phyloP scores from a whole-genome alignment of 257 asterid species.

The Euphrasia confusa region DNA sequence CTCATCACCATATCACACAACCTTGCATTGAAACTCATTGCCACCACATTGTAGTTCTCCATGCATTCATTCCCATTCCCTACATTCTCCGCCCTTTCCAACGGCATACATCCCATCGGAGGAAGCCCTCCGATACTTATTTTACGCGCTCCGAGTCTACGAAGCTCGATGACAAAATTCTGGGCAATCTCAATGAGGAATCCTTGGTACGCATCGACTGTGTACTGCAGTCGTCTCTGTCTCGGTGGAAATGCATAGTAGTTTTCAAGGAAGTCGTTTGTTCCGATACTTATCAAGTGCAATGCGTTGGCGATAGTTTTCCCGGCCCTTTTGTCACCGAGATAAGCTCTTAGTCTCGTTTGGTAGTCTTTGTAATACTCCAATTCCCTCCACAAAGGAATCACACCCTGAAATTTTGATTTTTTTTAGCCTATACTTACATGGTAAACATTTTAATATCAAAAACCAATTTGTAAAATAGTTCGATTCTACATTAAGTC shows the following conservation, averaged over 20 bases:
- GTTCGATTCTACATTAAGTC: too few relatives aligned
- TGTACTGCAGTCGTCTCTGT: constrained; percentile 34
- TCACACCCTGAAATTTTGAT: constrained; percentile 49
- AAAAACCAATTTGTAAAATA: too few relatives aligned
- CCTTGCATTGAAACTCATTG: constrained; percentile 58
- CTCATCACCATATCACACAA: constrained; percentile 36
- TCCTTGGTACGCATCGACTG: constrained; percentile 49
- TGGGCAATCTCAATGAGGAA: constrained; percentile 52
- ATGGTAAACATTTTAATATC: neutral
- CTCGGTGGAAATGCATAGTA: constrained; percentile 50
- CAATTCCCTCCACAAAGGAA: constrained; percentile 73
- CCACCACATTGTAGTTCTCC: constrained; percentile 58
- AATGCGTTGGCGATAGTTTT: constrained; percentile 42
- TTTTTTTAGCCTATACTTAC: neutral
- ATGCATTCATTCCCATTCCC: constrained; percentile 39
- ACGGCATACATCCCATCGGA: constrained; percentile 92
- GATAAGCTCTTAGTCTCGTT: constrained; percentile 38
- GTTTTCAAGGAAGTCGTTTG: constrained; percentile 80
- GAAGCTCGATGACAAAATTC: constrained; percentile 42
- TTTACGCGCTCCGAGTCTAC: constrained; percentile 68
- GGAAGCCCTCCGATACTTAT: constrained; percentile 74
- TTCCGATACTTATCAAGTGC: constrained; percentile 70
- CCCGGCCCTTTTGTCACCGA: constrained; percentile 55
- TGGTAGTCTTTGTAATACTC: constrained; percentile 76
- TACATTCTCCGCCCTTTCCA: constrained; percentile 55